Evolutionary conservation across 2,329 filamentous ascomycete species (phyloP).

Genomic region (Thelonectria discophora): DNA sequence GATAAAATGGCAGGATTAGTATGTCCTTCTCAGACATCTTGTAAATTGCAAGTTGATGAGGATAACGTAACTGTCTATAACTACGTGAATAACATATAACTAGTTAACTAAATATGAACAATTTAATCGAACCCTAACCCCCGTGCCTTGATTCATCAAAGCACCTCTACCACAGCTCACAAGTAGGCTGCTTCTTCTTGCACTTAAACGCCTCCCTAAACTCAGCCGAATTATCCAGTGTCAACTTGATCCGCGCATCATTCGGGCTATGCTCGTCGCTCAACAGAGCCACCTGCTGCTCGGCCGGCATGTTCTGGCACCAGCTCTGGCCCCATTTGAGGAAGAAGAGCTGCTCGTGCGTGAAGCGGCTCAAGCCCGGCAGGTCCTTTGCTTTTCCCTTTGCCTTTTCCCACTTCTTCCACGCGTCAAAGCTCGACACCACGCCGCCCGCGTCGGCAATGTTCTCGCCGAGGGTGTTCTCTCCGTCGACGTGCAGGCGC

Average conservation of each 20-base stretch:
- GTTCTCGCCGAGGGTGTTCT: conserved; percentile 73
- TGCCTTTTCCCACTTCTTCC: conserved; percentile 65
- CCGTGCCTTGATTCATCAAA: not conserved
- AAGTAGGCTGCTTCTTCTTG: conserved; percentile 70
- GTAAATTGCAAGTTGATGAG: too few relatives aligned
- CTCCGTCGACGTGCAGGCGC: conserved; percentile 68
- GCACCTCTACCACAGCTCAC: conserved; percentile 69
- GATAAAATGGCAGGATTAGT: too few relatives aligned
- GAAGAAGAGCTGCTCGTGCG: conserved; percentile 76
- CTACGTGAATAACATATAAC: too few relatives aligned
- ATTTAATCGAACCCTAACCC: not conserved
- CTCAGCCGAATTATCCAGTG: conserved; percentile 72
- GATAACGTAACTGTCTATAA: too few relatives aligned
- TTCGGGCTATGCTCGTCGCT: conserved; percentile 73
- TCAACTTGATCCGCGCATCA: conserved; percentile 68
- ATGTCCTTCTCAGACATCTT: too few relatives aligned
- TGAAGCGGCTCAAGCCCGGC: conserved; percentile 69
- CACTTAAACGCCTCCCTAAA: conserved; percentile 76
- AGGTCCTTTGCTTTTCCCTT: conserved; percentile 60
- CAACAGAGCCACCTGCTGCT: conserved; percentile 64
- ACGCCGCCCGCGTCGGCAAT: conserved; percentile 76
- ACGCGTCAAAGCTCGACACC: conserved; percentile 69
- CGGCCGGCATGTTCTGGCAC: conserved; percentile 71
- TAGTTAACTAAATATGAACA: not conserved
- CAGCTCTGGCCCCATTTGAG: conserved; percentile 71